Conservation (phyloP, 129 eudicot species). For the Escallonia rubra region DNA sequence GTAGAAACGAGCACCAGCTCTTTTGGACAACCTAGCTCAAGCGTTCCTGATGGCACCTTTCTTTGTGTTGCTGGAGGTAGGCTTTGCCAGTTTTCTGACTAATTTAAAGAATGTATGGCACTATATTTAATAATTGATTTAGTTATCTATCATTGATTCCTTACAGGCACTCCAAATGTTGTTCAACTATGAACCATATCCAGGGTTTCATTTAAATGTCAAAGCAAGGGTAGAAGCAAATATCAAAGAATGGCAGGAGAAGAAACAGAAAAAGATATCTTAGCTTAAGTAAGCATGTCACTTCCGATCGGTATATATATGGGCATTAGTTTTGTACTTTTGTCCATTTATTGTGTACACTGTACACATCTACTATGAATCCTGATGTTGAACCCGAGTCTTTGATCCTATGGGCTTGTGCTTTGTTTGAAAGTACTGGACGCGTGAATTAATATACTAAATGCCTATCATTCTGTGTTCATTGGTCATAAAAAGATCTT, state of each 20-base stretch:
- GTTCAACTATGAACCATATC: constrained; percentile 78
- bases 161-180: constrained; percentile 62
- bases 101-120: neutral
- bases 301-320: too few species aligned
- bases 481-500: too few species aligned
- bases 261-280: constrained; percentile 57
- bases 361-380: neutral
- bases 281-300: constrained; percentile 7
- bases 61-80: constrained; percentile 92
- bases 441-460: too few species aligned
- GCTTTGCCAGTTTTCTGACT: neutral
- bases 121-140: neutral
- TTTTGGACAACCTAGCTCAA: constrained; percentile 76
- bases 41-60: constrained; percentile 95
- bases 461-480: too few species aligned
- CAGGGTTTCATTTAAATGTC: constrained; percentile 75
- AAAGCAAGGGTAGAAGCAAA: constrained; percentile 62
- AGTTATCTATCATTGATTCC: neutral
- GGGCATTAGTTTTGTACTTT: too few species aligned
- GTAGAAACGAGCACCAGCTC: constrained; percentile 96
- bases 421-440: too few species aligned
- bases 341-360: neutral
- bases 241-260: constrained; percentile 77
- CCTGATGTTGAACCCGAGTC: too few species aligned
- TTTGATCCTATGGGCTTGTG: too few species aligned